Percentiles rank a stretch among this genome's conserved stretches.
These are phyloP conservation scores for Fusarium kyushuense DNA, from an alignment of 2,329 filamentous ascomycete species.

Conservation along the genomic window DNA sequence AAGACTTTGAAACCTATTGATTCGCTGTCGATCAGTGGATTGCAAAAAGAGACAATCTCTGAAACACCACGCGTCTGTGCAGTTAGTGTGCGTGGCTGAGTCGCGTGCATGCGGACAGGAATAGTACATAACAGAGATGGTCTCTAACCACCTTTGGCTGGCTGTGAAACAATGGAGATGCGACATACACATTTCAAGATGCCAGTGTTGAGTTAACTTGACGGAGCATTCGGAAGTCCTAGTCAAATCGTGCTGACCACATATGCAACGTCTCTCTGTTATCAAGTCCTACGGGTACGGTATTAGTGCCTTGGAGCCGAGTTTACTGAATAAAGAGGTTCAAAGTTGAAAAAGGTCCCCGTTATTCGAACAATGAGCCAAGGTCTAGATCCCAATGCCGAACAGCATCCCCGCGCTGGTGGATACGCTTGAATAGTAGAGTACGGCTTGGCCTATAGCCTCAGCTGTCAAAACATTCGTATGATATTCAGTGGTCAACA, in stretches of 20 bases:
- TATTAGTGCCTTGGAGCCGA: no score
- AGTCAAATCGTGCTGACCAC: background rate
- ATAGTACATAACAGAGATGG: constrained; percentile 21
- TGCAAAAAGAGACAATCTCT: constrained; percentile 24
- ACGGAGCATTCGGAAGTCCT: background rate
- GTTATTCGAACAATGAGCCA: background rate
- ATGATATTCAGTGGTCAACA: constrained; percentile 24
- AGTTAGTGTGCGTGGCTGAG: constrained; percentile 33
- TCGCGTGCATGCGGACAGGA: constrained; percentile 33
- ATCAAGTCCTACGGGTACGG: constrained; percentile 19
- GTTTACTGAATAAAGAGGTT: background rate
- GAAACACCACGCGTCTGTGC: constrained; percentile 29
- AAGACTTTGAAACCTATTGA: constrained; percentile 11
- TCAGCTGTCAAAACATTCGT: constrained; percentile 24
- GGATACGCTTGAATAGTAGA: constrained; percentile 24
- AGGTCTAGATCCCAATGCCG: constrained; percentile 31
- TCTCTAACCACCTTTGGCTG: constrained; percentile 1
- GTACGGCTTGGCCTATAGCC: constrained; percentile 29
- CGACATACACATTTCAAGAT: background rate
- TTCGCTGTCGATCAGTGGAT: constrained; percentile 15
- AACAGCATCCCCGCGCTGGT: constrained; percentile 32
- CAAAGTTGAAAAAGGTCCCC: constrained; percentile 21
- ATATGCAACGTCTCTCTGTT: background rate
- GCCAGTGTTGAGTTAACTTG: background rate
- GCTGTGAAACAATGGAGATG: constrained; percentile 2